Conservation (phyloP, 495 filamentous ascomycete species). For the Aspergillus sclerotiicarbonarius region DNA sequence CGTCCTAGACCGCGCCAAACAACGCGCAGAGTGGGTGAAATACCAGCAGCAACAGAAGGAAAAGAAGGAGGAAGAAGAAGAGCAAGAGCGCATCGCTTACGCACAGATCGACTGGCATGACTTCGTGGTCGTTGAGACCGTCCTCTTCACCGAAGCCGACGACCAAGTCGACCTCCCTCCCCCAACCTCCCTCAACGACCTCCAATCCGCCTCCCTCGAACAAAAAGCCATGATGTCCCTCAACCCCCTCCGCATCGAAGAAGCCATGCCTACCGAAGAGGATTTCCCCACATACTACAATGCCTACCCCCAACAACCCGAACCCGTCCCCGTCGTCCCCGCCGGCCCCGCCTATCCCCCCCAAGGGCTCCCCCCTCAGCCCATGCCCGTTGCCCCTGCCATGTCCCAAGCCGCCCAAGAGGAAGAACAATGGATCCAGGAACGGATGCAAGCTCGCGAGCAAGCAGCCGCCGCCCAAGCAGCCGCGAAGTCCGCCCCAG, state of each 20-base stretch:
- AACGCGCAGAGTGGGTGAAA: constrained; percentile 82
- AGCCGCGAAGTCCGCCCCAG: constrained; percentile 64
- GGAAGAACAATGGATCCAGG: constrained; percentile 64
- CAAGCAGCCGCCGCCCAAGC: constrained; percentile 76
- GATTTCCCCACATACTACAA: constrained; percentile 58
- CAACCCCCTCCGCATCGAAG: constrained; percentile 83
- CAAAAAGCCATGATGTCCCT: constrained; percentile 90
- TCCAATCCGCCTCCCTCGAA: constrained; percentile 90
- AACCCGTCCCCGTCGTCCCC: constrained; percentile 19
- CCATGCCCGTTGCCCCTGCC: constrained; percentile 25
- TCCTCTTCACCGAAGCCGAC: constrained; percentile 87
- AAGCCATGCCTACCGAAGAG: constrained; percentile 86
- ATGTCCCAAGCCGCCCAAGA: constrained; percentile 51
- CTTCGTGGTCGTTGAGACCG: constrained; percentile 93
- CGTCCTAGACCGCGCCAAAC: constrained; percentile 74
- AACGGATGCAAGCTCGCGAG: constrained; percentile 64
- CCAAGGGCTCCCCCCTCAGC: constrained; percentile 37
- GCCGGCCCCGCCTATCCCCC: constrained; percentile 34
- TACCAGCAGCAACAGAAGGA: constrained; percentile 82
- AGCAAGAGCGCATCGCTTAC: constrained; percentile 80
- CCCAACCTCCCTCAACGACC: constrained; percentile 81
- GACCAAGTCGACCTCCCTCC: constrained; percentile 83
- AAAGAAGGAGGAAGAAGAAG: constrained; percentile 84
- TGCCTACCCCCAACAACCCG: constrained; percentile 36
- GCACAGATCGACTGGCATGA: constrained; percentile 98